These are phyloP conservation scores for Xylaria sp. DNA, from an alignment of 495 filamentous ascomycete species.

Conservation along the genomic window DNA sequence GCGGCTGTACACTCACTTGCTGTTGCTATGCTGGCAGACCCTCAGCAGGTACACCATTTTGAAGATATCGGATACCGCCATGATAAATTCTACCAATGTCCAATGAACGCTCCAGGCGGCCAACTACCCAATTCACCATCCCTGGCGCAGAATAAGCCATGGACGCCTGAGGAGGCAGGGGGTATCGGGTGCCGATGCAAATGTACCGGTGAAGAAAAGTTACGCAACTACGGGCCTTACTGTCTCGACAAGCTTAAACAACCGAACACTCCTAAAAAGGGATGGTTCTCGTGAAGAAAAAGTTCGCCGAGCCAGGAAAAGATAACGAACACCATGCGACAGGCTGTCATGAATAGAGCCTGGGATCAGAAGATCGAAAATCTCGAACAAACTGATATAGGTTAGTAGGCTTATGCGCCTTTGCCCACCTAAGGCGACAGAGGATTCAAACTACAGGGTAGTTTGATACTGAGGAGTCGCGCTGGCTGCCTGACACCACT, in stretches of 20 bases:
- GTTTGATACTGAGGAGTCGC: background rate
- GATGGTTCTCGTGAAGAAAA: conserved; percentile 34
- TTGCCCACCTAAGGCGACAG: background rate
- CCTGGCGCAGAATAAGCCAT: conserved; percentile 31
- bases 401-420: background rate
- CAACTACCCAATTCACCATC: conserved; percentile 35
- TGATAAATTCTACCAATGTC: conserved; percentile 43
- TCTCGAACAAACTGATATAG: background rate
- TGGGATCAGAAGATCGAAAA: background rate
- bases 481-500: background rate
- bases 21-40: conserved; percentile 47
- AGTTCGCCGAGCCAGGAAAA: background rate
- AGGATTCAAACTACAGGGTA: background rate
- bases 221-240: conserved; percentile 31
- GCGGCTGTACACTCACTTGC: conserved; percentile 54
- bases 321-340: background rate
- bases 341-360: background rate
- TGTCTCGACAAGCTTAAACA: conserved; percentile 42
- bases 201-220: conserved; percentile 33
- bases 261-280: conserved; percentile 34
- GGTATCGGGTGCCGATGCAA: conserved; percentile 44
- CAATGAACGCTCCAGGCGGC: conserved; percentile 39
- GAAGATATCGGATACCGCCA: conserved; percentile 53
- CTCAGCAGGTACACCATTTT: conserved; percentile 53
- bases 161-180: conserved; percentile 37